Base-by-base conservation (phyloP, 441 rosid genomes). In the Erysimum cheiri region DNA sequence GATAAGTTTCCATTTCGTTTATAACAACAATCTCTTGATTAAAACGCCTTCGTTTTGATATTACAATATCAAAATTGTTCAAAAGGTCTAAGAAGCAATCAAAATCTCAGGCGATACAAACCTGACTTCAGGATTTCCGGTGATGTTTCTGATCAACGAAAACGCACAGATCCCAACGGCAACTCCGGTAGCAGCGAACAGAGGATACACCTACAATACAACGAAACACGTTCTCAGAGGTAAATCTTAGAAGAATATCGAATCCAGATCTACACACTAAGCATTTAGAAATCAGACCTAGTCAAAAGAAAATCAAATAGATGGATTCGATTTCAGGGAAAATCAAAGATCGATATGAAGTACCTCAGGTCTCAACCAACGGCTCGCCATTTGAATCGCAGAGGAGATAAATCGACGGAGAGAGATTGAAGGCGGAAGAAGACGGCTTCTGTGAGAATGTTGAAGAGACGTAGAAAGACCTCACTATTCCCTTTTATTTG, bases 121-220 rank as follows among this genome's bases (percentile, higher is more conserved):
- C 99, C 98, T 95, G 89, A 95, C 99, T 87, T 90, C 98, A 69
- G 99, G 99, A 64, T 95, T 95, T 82, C 82, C 83, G 86, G 86
- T 81, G 83, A 95, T 80, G 83, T 95, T 84, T 46, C 98, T 91
- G 26, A 87, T 85, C 81, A 95, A 74, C 77, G 84, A 86, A 14
- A 86, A 64, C 9, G 85, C 96, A 39, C 98, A 95, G 82, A 94
- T 94, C 76, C 98, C 97, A 0, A 92, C 80, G 12, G 98, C 99
- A 17, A 80, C 85, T 58, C 97, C 89, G 5, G 90, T 86, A 26
- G 99, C 90, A 14, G 96, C 99, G 67, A 95, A 95, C 69, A 95
- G 83, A 36, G 98, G 99, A 79, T 82, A 95, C 53, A 92, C 99
- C 96, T 95, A 55, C 28, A n/a, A 8, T 17, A 29, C 60, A 28